Base-by-base conservation (phyloP, 257 asterid genomes). In the Nicotiana paniculata region DNA sequence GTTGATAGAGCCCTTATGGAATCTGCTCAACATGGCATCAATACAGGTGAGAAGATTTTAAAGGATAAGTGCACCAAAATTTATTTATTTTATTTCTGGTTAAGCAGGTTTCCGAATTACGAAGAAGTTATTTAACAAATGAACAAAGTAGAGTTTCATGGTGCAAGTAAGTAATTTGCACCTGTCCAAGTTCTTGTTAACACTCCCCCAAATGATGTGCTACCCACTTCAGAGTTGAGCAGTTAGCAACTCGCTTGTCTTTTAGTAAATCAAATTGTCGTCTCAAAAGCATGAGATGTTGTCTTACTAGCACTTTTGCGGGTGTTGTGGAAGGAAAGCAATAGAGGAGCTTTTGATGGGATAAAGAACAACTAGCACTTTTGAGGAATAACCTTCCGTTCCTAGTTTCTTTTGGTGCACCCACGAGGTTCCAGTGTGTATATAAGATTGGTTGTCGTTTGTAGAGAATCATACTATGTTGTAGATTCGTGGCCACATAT, bases 1-100 rank as follows among this genome's bases (percentile, higher is more conserved):
- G 98, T 96, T 81, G 99, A 96, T 82, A 53, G 87, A 58, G 97
- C 97, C 82, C 91, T 94, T 81, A 80, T 87, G 81, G 96, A 93
- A 82, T 87, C 93, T 83, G 90, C 93, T n/a, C 81, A 84, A 82
- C 91, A 87, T 82, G 97, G 96, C 77, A 79, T 92, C 24, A 33
- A 35, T 83, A 89, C 88, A 83, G 97, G 98, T 91, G 85, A 89
- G 89, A 83, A 72, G 61, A 74, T 81, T 77, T 16, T 21, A 61
- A 59, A n/a, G 65, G 65, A 59, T 59, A 61, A 21, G 9, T 61
- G 66, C 32, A 61, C 66, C 16, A 21, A 61, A n/a, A 61, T 21
- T 21, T 61, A 15, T 61, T 21, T 8, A 21, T 21, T 61, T 61
- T 61, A 11, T 61, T 61, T 61, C 33, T 61, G 66, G 66, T 61